phyloP scores from a whole-genome alignment of 129 eudicot species.

The Tagetes erecta region DNA sequence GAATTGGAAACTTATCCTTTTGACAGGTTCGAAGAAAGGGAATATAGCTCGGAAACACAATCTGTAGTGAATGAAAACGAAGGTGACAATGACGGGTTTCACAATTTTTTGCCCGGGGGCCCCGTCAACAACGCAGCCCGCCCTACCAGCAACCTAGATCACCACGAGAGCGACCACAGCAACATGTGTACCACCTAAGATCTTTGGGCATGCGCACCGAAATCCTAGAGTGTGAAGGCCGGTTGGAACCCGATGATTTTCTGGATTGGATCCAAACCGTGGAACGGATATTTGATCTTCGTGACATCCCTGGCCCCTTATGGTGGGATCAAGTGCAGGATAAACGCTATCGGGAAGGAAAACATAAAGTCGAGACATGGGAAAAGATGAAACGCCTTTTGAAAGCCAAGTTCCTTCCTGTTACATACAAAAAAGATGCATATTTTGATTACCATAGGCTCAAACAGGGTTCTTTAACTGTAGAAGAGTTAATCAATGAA shows the following conservation, averaged over 20 bases:
- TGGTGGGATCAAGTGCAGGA: background rate
- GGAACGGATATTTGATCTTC: constrained; percentile 2
- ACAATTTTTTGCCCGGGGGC: background rate
- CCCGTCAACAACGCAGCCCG: background rate
- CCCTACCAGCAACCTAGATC: background rate
- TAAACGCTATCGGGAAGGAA: background rate
- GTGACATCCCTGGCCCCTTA: background rate
- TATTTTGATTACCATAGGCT: constrained; percentile 6
- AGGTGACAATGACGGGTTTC: background rate
- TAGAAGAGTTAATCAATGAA: background rate
- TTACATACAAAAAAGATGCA: background rate
- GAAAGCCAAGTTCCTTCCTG: too few relatives aligned
- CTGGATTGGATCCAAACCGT: constrained; percentile 8
- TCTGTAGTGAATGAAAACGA: background rate
- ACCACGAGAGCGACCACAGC: background rate
- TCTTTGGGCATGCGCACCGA: background rate
- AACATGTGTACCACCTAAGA: background rate
- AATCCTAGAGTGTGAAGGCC: background rate
- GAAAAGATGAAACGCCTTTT: too few relatives aligned
- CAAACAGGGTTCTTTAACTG: constrained; percentile 6
- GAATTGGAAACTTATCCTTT: constrained; percentile 8
- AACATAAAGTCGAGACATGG: too few relatives aligned
- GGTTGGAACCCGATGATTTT: background rate
- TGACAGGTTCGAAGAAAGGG: background rate
- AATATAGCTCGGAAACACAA: background rate